Conservation (phyloP, 345 rosid species). For the Lepidium didymum region DNA sequence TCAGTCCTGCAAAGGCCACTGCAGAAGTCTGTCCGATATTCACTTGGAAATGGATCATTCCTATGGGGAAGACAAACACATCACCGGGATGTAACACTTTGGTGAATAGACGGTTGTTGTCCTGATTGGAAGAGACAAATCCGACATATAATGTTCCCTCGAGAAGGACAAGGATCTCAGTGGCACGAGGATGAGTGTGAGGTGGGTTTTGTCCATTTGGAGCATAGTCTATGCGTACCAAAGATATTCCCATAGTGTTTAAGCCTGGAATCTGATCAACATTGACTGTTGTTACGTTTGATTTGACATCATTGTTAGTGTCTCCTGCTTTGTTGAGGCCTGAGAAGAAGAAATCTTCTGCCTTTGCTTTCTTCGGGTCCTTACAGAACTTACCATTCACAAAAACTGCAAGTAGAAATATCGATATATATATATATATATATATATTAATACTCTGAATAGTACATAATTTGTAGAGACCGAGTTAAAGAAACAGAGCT, state of each 20-base stretch:
- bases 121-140: slow-evolving; percentile 34
- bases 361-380: slow-evolving; percentile 12
- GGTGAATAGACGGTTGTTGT: slow-evolving; percentile 26
- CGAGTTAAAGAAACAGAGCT: not conserved
- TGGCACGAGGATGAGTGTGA: slow-evolving; percentile 38
- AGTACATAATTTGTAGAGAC: too few species aligned
- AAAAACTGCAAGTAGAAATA: slow-evolving; percentile 11
- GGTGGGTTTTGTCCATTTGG: slow-evolving; percentile 40
- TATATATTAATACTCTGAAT: too few species aligned
- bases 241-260: slow-evolving; percentile 35
- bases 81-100: slow-evolving; percentile 17
- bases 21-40: slow-evolving; percentile 18
- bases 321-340: slow-evolving; percentile 12
- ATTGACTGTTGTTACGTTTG: slow-evolving; percentile 21
- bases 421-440: too few species aligned
- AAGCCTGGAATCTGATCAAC: slow-evolving; percentile 31
- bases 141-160: slow-evolving; percentile 36
- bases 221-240: slow-evolving; percentile 26
- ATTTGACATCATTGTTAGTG: slow-evolving; percentile 13
- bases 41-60: slow-evolving; percentile 20
- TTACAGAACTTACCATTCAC: slow-evolving; percentile 28
- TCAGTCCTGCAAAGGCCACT: slow-evolving; percentile 18
- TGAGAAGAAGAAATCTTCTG: slow-evolving; percentile 12
- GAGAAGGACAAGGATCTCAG: slow-evolving; percentile 31
- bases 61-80: slow-evolving; percentile 35